Evolutionary conservation across 306 rosid species (phyloP).

Genomic region (Citrullus mucosospermus): DNA sequence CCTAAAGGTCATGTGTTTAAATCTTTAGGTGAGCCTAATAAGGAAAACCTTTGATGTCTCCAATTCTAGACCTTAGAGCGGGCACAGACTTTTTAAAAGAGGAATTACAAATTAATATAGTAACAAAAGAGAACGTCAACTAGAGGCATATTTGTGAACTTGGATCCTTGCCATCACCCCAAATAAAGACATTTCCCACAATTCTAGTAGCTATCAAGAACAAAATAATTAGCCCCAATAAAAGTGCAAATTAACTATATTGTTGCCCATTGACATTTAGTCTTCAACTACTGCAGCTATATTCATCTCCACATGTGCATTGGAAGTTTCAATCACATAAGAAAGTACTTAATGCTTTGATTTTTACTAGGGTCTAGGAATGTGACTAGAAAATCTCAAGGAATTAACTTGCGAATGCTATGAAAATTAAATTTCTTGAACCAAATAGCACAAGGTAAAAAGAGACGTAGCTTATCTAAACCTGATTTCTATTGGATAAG

Average conservation of each 20-base stretch:
- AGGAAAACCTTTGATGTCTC: neutral
- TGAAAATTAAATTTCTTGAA: neutral
- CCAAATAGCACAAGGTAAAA: neutral
- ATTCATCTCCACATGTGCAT: neutral
- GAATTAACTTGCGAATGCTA: neutral
- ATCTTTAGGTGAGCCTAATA: neutral
- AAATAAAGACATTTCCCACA: neutral
- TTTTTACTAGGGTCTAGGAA: neutral
- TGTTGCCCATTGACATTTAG: neutral
- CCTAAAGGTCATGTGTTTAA: neutral
- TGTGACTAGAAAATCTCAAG: neutral
- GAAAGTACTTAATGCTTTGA: neutral
- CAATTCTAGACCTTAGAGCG: neutral
- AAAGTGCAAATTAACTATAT: neutral
- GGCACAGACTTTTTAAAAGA: neutral
- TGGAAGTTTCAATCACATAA: neutral
- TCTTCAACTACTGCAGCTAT: neutral
- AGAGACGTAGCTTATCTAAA: neutral
- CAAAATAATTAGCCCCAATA: neutral
- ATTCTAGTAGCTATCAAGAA: neutral
- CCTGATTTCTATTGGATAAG: neutral
- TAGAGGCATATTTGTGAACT: too few relatives aligned
- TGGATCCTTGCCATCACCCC: neutral
- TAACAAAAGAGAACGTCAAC: too few relatives aligned
- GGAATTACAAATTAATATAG: neutral